Conservation (phyloP, 257 asterid genomes). For the Paraleonurus japonicus region DNA sequence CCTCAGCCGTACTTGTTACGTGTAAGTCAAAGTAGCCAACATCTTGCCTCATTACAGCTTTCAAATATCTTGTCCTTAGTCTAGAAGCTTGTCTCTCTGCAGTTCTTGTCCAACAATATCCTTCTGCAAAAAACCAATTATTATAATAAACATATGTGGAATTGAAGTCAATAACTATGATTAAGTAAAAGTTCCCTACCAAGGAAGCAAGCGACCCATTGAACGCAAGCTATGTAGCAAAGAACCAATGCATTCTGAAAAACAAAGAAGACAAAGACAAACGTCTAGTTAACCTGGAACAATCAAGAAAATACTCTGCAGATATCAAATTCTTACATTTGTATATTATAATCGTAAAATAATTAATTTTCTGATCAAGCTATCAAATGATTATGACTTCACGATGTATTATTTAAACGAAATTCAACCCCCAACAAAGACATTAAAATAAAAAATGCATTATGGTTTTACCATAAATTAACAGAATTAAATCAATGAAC, state of each 20-base stretch:
- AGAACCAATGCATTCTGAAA: conserved; percentile 72
- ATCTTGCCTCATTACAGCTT: conserved; percentile 92
- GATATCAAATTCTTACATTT: background rate
- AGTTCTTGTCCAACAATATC: conserved; percentile 95
- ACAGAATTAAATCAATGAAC: no score
- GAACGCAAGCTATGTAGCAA: conserved; percentile 73
- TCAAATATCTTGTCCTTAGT: conserved; percentile 59
- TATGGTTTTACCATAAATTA: background rate
- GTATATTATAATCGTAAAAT: no score
- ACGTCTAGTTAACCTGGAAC: background rate
- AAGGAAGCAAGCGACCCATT: conserved; percentile 75
- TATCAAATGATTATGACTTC: background rate
- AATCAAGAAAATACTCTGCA: background rate
- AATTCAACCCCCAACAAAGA: background rate
- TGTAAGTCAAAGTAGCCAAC: conserved; percentile 89
- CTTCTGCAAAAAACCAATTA: conserved; percentile 50
- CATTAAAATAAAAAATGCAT: background rate
- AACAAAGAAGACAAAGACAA: background rate
- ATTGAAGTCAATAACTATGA: background rate
- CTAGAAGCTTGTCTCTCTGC: conserved; percentile 92
- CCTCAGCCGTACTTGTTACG: conserved; percentile 85
- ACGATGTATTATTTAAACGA: background rate
- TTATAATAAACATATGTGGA: background rate
- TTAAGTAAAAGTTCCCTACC: conserved; percentile 41
- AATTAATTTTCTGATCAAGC: background rate